phyloP scores from a whole-genome alignment of 768 basidiomycete genomes.

The Leccinum incarnatum region DNA sequence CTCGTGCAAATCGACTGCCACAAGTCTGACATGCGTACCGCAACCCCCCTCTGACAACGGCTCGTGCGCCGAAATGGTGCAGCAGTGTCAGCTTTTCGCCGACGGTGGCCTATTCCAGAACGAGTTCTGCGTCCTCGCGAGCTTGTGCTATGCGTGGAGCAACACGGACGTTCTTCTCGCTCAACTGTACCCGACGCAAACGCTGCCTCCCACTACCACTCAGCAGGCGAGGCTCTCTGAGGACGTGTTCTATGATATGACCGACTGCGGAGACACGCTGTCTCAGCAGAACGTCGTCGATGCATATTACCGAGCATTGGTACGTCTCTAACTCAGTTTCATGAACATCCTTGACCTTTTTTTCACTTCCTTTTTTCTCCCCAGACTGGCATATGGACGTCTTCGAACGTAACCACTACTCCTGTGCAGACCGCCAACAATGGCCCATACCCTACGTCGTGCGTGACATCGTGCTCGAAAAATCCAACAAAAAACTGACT shows the following conservation, averaged over 20 bases:
- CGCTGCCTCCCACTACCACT: slow-evolving; percentile 8
- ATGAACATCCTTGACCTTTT: neutral
- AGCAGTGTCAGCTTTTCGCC: slow-evolving; percentile 20
- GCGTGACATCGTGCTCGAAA: neutral
- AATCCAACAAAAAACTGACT: neutral
- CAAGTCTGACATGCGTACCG: slow-evolving; percentile 14
- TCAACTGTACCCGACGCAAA: slow-evolving; percentile 11
- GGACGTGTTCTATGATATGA: slow-evolving; percentile 20
- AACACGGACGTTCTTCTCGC: slow-evolving; percentile 18
- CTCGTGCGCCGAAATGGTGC: slow-evolving; percentile 18
- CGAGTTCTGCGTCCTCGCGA: slow-evolving; percentile 23
- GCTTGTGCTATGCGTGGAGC: slow-evolving; percentile 25
- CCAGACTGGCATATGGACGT: slow-evolving; percentile 18
- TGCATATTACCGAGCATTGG: slow-evolving; percentile 21
- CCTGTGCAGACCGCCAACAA: slow-evolving; percentile 7
- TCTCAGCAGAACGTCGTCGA: slow-evolving; percentile 21
- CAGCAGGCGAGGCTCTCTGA: slow-evolving; percentile 16
- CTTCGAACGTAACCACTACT: neutral
- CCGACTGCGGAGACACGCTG: slow-evolving; percentile 16
- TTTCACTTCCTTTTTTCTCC: neutral
- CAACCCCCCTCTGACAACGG: slow-evolving; percentile 23
- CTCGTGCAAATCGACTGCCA: slow-evolving; percentile 11
- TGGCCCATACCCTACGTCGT: slow-evolving; percentile 25
- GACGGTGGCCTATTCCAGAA: slow-evolving; percentile 24
- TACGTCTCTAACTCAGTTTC: neutral